Percentiles rank a stretch among this genome's conserved stretches.
These are phyloP conservation scores for Alternaria arborescens DNA, from an alignment of 2,329 filamentous ascomycete species.

Conservation along the genomic window DNA sequence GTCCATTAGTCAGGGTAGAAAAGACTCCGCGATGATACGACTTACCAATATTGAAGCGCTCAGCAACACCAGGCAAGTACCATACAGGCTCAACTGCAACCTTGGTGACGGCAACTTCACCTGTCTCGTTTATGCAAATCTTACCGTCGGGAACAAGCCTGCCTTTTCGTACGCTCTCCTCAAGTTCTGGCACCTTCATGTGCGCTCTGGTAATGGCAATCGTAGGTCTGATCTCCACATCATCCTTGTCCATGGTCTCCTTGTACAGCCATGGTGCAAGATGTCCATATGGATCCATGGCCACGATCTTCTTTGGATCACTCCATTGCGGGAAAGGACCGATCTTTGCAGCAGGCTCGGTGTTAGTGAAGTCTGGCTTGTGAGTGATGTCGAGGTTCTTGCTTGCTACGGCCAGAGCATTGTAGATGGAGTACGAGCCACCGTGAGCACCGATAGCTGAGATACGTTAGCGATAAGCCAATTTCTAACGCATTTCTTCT, in stretches of 20 bases:
- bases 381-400: conserved; percentile 87
- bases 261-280: conserved; percentile 84
- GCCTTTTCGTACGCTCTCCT: conserved; percentile 83
- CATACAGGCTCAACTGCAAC: conserved; percentile 92
- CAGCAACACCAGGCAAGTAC: conserved; percentile 71
- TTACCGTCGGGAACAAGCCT: conserved; percentile 83
- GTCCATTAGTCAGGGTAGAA: conserved; percentile 23
- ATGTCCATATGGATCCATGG: conserved; percentile 96
- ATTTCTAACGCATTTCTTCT: neutral
- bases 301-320: conserved; percentile 91
- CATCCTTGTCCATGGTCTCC: conserved; percentile 77
- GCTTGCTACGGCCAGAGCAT: conserved; percentile 89
- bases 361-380: conserved; percentile 80
- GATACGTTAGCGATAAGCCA: conserved; percentile 20
- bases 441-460: conserved; percentile 75
- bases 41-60: conserved; percentile 87
- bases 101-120: conserved; percentile 93
- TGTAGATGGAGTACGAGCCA: conserved; percentile 95
- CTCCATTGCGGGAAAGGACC: conserved; percentile 91
- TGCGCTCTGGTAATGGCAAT: conserved; percentile 92
- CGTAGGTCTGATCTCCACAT: conserved; percentile 86
- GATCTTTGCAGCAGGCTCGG: conserved; percentile 88
- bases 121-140: conserved; percentile 84
- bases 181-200: conserved; percentile 96
- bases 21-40: neutral